Conservation (phyloP, 192 early-diverging fungal species). For the Umbelopsis sp. region DNA sequence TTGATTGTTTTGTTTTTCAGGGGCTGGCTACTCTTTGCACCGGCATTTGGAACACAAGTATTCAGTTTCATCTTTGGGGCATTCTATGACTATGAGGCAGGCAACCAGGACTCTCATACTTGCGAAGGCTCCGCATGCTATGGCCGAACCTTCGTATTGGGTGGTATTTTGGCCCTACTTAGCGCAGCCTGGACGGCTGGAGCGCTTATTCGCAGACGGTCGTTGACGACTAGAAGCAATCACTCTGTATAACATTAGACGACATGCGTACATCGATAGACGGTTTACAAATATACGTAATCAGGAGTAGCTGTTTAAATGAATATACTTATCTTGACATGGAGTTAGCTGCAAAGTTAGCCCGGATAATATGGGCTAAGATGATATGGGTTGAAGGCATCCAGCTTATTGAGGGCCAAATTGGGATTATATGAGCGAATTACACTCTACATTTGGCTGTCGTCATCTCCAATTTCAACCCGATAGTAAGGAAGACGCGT, state of each 20-base stretch:
- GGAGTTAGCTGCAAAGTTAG: too few species aligned
- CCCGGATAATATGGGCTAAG: too few species aligned
- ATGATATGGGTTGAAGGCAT: too few species aligned
- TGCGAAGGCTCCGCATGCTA: constrained; percentile 37
- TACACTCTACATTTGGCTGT: constrained; percentile 4
- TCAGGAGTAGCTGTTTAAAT: too few species aligned
- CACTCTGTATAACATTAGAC: constrained; percentile 12
- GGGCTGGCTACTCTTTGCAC: constrained; percentile 42
- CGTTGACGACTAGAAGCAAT: background rate
- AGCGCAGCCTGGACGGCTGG: constrained; percentile 3
- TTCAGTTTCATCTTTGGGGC: constrained; percentile 39
- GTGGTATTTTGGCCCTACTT: background rate
- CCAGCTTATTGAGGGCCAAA: too few species aligned
- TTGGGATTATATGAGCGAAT: background rate
- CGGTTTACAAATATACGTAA: background rate
- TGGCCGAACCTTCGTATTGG: constrained; percentile 26
- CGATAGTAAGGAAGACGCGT: background rate
- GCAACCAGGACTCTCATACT: constrained; percentile 25
- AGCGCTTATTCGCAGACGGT: constrained; percentile 5
- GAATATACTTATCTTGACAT: too few species aligned
- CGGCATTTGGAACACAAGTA: constrained; percentile 36
- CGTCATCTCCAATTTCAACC: constrained; percentile 8
- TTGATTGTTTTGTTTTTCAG: background rate
- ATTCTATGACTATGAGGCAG: constrained; percentile 32
- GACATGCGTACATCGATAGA: background rate